A percentile compares a stretch with the other conserved stretches of the same genome.
These are phyloP conservation scores for Hypoxylon sp. DNA, from an alignment of 2,329 filamentous ascomycete species.

Conservation along the genomic window DNA sequence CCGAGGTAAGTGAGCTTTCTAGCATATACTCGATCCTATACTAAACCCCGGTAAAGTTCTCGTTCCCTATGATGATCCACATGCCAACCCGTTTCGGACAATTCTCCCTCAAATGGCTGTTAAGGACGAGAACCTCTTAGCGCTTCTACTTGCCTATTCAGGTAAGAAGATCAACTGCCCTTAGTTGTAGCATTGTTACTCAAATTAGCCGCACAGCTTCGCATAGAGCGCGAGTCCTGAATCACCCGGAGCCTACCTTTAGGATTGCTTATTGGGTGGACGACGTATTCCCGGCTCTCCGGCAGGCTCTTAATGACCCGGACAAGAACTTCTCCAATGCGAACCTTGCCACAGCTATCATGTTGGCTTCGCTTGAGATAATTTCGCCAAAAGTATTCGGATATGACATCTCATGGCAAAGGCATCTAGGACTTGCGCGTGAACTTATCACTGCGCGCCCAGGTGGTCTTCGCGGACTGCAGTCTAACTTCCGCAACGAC, in stretches of 20 bases:
- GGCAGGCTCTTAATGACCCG: conserved; percentile 73
- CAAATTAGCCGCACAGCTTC: conserved; percentile 65
- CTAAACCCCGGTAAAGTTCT: conserved; percentile 65
- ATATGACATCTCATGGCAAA: conserved; percentile 84
- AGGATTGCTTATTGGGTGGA: conserved; percentile 85
- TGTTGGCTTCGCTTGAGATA: conserved; percentile 86
- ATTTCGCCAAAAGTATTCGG: conserved; percentile 86
- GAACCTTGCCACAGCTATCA: conserved; percentile 84
- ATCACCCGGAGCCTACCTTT: conserved; percentile 79
- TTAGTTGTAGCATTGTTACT: conserved; percentile 25
- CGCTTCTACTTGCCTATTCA: conserved; percentile 83
- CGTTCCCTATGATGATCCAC: conserved; percentile 64
- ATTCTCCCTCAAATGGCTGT: conserved; percentile 73
- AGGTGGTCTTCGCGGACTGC: conserved; percentile 62
- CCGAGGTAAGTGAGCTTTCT: conserved; percentile 70
- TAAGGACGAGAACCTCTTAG: conserved; percentile 77
- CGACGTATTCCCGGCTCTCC: conserved; percentile 80
- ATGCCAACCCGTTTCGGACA: conserved; percentile 66
- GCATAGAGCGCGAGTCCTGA: conserved; percentile 80
- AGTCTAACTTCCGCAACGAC: conserved; percentile 65
- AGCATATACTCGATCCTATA: conserved; percentile 56
- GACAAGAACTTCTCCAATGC: conserved; percentile 76
- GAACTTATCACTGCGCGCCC: conserved; percentile 77
- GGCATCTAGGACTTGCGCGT: conserved; percentile 80
- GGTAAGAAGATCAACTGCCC: conserved; percentile 49